Evolutionary conservation across 768 basidiomycete genomes (phyloP), one percentile per base, ranked within the genome.

Genomic region (Tubosaeta brunneosetosa): DNA sequence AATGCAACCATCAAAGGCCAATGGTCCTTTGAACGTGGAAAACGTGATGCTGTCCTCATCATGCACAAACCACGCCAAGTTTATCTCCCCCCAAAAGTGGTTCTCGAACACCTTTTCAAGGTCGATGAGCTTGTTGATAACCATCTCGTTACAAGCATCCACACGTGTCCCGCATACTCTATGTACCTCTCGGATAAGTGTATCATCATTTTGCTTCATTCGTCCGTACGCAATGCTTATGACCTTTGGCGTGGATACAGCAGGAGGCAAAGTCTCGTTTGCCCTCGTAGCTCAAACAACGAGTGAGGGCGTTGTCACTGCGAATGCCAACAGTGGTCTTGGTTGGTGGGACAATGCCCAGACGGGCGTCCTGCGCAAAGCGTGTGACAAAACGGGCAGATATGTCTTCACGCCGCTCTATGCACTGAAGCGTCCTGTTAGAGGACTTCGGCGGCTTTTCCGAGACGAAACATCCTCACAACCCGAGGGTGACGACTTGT

Each of bases 111-210:
- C 0, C 57, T 74, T 44, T 62, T 63, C 50, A 33, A 60, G 8
- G 52, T 70, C 10, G 61, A 60, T 16, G 60, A 55, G 14, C 59
- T 73, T 27, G 49, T 61, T 17, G 50, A 65, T 53, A 73, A 67
- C 45, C 56, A 41, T 34, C 58, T 73, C 41, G 70, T 73, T 38
- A 74, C 70, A 2, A 64, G 55, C 41, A 58, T 64, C n/a, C 49
- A 71, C 27, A 48, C 52, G 0, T 73, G 70, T 33, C 63, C 65
- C 11, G 71, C 71, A 1, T 64, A 63, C 44, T 65, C 61, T 16
- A 63, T 71, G 61, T 74, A 67, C 31, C 56, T 67, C 16, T 69
- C 68, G 14, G 58, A 67, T 44, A 69, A 63, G 42, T 52, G 61
- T 69, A 50, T 3, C 3, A 16, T 2, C 8, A 33, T 46, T 34